Evolutionary conservation across 208 protist species (phyloP), one percentile per base, ranked within the genome.

Genomic region (Leishmania lainsoni): DNA sequence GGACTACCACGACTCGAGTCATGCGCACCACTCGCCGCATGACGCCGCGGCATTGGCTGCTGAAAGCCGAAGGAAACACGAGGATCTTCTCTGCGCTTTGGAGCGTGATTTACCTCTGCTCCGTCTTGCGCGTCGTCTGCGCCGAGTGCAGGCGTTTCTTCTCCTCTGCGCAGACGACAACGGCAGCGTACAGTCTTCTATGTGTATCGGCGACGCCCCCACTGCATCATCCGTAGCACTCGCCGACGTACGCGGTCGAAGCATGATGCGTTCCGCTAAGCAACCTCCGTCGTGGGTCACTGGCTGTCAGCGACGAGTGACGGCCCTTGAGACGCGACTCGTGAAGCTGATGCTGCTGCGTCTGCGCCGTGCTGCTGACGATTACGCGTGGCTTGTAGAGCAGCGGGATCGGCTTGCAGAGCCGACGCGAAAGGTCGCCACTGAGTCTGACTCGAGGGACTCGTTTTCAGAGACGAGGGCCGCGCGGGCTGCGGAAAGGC

Each of bases 301-400:
- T 20, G 45, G 14, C 51, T 59, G 79, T 20, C 74, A 72, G 32
- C 82, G 82, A 5, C 77, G 82, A 52, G 78, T 75, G 3, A 76
- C 72, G 2, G 75, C 82, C 2, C 48, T 86, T 14, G 82, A 86
- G 45, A 75, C 66, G 42, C 82, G 82, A 2, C 78, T 86, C 10
- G 66, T 82, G 20, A 86, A 86, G 74, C 48, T 82, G 32, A 48
- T 86, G 63, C 3, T 82, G 54, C 52, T 29, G 63, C 77, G 48
- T 3, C 82, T 86, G 52, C 77, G 82, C 22, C 78, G 82, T 6
- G 75, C 74, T 35, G 82, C 78, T 6, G 82, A 86, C 74, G 66
- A 26, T 0, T 74, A 79, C 68, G 82, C 82, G 48, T 77, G 58
- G 16, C 39, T 81, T 1, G 20, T n/a, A 17, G 72, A 75, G 39